Evolutionary conservation across 345 rosid genomes (phyloP), one percentile per base, ranked within the genome.

Genomic region (Noccaea bulbosa): DNA sequence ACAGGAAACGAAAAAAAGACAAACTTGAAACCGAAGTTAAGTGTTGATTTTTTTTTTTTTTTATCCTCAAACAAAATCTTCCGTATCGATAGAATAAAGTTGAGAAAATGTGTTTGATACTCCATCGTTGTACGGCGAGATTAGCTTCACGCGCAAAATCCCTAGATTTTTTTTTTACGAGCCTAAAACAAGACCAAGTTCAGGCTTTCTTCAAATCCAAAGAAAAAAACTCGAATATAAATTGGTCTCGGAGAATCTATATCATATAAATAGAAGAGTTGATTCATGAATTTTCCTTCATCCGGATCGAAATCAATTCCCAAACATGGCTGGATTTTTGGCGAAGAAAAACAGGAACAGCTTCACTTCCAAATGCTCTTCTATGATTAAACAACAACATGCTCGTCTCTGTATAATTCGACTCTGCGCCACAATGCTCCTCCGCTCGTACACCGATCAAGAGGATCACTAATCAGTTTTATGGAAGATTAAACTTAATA

Each of bases 381-480:
- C 87, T 30, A 47, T 85, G 70, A 63, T 89, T 7, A 81, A 78
- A 75, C 83, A 87, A 64, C 91, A 83, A 72, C 86, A 82, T 0
- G 85, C 85, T 33, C 86, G 86, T 9, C 69, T 89, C 71, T 87
- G 85, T 61, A 83, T 87, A 38, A 52, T 89, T 35, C 89, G 91
- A 44, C 83, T 91, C 15, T 89, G 93, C 35, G 86, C 89, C 53
- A 79, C 84, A 40, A 84, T 89, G 87, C 96, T 90, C 35, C 68
- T 90, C 14, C 85, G 91, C 53, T 82, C 81, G 58, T 90, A 86
- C 74, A 75, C 84, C 2, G 81, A 83, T 7, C 75, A 82, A 1
- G 91, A 86, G 41, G 89, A 79, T 17, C 68, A 70, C 60, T 62
- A 50, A 57, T 7, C 40, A 14, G 11, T 15, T 30, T 27, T 22